These are phyloP conservation scores for Fulvia fulva DNA, from an alignment of 2,329 filamentous ascomycete species.

Conservation along the genomic window DNA sequence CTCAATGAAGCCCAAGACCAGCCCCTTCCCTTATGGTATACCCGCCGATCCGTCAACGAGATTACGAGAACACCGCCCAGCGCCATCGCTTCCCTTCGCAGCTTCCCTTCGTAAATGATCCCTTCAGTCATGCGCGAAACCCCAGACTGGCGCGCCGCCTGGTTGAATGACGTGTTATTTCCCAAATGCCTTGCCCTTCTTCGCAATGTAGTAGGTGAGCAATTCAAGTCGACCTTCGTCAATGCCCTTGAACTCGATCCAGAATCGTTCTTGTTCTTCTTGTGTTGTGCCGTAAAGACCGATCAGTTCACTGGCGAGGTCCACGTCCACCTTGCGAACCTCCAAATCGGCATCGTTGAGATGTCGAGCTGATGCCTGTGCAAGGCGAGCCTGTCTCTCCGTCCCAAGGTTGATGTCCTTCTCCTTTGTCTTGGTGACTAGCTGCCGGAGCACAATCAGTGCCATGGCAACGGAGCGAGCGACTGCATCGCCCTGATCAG, in stretches of 20 bases:
- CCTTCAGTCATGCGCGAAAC: neutral
- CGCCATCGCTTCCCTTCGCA: neutral
- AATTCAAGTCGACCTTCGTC: conserved; percentile 71
- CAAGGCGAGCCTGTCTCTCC: conserved; percentile 21
- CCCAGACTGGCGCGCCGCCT: neutral
- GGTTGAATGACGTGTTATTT: conserved; percentile 2
- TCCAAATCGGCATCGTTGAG: conserved; percentile 30
- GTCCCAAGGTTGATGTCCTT: conserved; percentile 18
- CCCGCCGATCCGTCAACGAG: neutral
- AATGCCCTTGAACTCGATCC: conserved; percentile 58
- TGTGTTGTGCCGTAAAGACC: conserved; percentile 31
- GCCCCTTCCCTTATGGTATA: neutral
- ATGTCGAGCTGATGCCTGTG: conserved; percentile 24
- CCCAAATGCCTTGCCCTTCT: conserved; percentile 42
- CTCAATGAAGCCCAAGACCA: neutral
- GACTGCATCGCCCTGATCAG: conserved; percentile 30
- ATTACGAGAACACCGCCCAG: neutral
- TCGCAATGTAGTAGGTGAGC: conserved; percentile 77
- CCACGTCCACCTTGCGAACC: conserved; percentile 65
- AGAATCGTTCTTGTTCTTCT: conserved; percentile 50
- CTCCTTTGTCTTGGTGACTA: conserved; percentile 47
- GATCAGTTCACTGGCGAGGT: conserved; percentile 72
- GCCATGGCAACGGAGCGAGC: conserved; percentile 54
- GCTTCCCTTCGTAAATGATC: neutral
- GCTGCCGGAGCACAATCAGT: conserved; percentile 58